Evolutionary conservation across 1,284 basidiomycete genomes (phyloP).

Genomic region (Rhodotorula mucilaginosa): DNA sequence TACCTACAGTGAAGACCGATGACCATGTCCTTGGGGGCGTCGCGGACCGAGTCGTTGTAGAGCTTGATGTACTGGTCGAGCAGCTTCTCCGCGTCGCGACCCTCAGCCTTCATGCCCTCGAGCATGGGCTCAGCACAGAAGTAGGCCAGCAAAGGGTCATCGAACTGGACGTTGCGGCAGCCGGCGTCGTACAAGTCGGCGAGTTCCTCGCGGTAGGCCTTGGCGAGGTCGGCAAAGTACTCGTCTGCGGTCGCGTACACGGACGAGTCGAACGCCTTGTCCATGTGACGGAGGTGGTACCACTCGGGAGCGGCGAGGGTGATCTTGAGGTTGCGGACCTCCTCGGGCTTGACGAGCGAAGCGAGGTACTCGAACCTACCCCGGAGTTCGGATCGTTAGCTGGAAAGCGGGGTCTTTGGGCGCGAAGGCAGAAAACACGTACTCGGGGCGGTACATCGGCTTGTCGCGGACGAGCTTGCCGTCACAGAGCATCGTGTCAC

Average conservation of each 20-base stretch:
- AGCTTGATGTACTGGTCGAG: constrained; percentile 59
- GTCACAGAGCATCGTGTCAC: constrained; percentile 45
- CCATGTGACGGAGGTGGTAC: constrained; percentile 61
- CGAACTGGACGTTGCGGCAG: constrained; percentile 69
- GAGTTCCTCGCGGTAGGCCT: constrained; percentile 69
- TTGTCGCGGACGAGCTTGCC: constrained; percentile 63
- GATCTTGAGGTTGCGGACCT: constrained; percentile 60
- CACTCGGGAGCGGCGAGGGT: constrained; percentile 72
- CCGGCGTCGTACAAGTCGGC: constrained; percentile 68
- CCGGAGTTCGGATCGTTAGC: too few relatives aligned
- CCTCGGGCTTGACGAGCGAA: constrained; percentile 43
- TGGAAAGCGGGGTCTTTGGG: too few relatives aligned
- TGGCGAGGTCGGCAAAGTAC: constrained; percentile 69
- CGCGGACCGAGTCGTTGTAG: constrained; percentile 60
- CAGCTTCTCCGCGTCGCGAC: constrained; percentile 62
- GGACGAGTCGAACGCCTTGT: constrained; percentile 58
- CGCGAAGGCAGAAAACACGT: constrained; percentile 24
- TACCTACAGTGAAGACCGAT: constrained; percentile 64
- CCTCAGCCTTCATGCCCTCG: constrained; percentile 61
- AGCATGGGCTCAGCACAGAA: constrained; percentile 63
- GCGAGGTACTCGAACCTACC: constrained; percentile 48
- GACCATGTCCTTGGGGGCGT: constrained; percentile 63
- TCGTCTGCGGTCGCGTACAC: constrained; percentile 67
- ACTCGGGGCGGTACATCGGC: constrained; percentile 58
- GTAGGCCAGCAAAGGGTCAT: constrained; percentile 57